A percentile compares a stretch with the other conserved stretches of the same genome.
phyloP scores from a whole-genome alignment of 1,284 basidiomycete genomes.

The Boletellus sp. region DNA sequence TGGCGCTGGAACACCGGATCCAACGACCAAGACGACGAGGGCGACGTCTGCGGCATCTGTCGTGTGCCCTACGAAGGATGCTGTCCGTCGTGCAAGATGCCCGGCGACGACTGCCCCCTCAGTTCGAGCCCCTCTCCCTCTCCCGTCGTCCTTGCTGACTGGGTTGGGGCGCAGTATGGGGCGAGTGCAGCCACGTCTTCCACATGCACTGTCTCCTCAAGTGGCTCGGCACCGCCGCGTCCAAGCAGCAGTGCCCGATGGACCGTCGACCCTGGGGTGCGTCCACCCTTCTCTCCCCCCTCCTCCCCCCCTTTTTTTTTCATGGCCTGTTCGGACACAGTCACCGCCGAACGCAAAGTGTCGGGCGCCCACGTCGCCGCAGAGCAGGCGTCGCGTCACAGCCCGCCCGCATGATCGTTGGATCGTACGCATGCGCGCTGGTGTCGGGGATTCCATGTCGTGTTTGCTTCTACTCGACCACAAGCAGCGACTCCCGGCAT shows the following conservation, averaged over 20 bases:
- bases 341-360: constrained; percentile 31
- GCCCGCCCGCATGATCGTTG: no score
- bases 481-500: no score
- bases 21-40: constrained; percentile 65
- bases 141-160: background rate
- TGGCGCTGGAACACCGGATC: constrained; percentile 80
- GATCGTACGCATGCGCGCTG: no score
- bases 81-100: constrained; percentile 90
- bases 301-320: no score
- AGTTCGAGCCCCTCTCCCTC: constrained; percentile 44
- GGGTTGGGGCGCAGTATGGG: constrained; percentile 67
- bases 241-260: constrained; percentile 93
- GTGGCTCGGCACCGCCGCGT: constrained; percentile 85
- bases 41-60: constrained; percentile 93
- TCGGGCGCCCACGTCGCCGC: background rate
- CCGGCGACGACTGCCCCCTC: constrained; percentile 93
- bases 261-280: constrained; percentile 88
- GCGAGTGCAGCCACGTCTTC: constrained; percentile 91
- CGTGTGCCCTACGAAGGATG: constrained; percentile 88
- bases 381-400: no score
- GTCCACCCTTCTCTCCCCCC: constrained; percentile 29
- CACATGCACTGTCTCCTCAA: constrained; percentile 95
- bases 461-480: no score
- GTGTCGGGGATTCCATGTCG: no score
- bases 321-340: constrained; percentile 2